Conservation (phyloP, 257 asterid species). For the Lavandula angustifolia region DNA sequence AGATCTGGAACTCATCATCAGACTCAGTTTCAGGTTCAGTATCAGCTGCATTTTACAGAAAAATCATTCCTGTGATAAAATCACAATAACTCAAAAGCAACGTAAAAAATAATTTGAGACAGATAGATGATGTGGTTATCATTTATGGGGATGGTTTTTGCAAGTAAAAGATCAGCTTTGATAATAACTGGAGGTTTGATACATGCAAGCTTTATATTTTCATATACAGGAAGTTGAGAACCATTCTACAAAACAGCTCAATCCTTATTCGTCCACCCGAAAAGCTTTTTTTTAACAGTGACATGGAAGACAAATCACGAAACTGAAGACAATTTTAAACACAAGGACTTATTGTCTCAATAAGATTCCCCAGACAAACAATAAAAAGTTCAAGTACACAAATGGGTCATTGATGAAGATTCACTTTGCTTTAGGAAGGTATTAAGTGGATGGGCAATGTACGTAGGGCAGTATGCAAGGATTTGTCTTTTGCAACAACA, state of each 20-base stretch:
- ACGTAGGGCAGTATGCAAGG: background rate
- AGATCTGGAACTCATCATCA: conserved; percentile 96
- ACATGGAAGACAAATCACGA: conserved; percentile 12
- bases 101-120: background rate
- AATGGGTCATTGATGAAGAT: conserved; percentile 4
- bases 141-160: background rate
- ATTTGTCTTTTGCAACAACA: conserved; percentile 2
- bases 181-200: background rate
- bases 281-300: conserved; percentile 15
- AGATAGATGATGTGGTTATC: too few relatives aligned
- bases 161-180: conserved; percentile 21
- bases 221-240: background rate
- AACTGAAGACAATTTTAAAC: conserved; percentile 3
- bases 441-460: conserved; percentile 4
- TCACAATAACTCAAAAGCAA: conserved; percentile 20
- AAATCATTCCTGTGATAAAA: conserved; percentile 27
- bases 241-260: conserved; percentile 11
- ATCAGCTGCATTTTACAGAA: conserved; percentile 61
- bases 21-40: conserved; percentile 72
- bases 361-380: conserved; percentile 15
- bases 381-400: background rate
- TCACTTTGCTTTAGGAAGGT: background rate
- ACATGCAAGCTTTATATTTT: too few relatives aligned
- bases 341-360: conserved; percentile 14
- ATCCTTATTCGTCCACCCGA: conserved; percentile 5